phyloP scores from a whole-genome alignment of 208 protist species.

The Leishmania amazonensis region DNA sequence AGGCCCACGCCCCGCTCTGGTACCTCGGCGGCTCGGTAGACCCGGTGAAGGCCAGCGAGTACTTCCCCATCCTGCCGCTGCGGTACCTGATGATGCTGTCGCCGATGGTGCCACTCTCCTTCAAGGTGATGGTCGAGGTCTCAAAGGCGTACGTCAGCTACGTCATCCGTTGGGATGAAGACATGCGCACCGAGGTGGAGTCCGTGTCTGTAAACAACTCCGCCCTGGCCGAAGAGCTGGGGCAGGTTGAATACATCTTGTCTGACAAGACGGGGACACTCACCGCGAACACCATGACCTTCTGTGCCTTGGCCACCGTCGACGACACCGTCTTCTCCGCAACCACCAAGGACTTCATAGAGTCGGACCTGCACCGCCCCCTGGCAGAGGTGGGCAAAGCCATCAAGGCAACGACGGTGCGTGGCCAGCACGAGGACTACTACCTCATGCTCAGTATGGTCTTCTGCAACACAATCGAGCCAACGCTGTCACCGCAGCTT shows the following conservation, averaged over 20 bases:
- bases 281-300: conserved; percentile 91
- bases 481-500: conserved; percentile 18
- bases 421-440: conserved; percentile 16
- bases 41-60: conserved; percentile 39
- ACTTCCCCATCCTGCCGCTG: conserved; percentile 79
- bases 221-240: conserved; percentile 91
- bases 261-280: conserved; percentile 95
- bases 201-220: conserved; percentile 81
- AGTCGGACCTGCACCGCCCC: conserved; percentile 5
- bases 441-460: conserved; percentile 57
- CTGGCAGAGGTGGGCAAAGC: conserved; percentile 7
- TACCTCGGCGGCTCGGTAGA: conserved; percentile 54
- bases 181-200: conserved; percentile 58
- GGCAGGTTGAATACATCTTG: conserved; percentile 92
- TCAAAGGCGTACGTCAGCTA: conserved; percentile 88
- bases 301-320: conserved; percentile 47
- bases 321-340: conserved; percentile 29
- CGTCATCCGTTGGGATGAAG: conserved; percentile 89
- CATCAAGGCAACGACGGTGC: conserved; percentile 5
- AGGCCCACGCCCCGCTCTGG: conserved; percentile 42
- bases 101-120: conserved; percentile 95
- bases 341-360: conserved; percentile 16
- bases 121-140: conserved; percentile 95
- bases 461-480: conserved; percentile 77
- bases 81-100: conserved; percentile 93